These are phyloP conservation scores for Mallotus repandus DNA, from an alignment of 441 rosid species.

Conservation along the genomic window DNA sequence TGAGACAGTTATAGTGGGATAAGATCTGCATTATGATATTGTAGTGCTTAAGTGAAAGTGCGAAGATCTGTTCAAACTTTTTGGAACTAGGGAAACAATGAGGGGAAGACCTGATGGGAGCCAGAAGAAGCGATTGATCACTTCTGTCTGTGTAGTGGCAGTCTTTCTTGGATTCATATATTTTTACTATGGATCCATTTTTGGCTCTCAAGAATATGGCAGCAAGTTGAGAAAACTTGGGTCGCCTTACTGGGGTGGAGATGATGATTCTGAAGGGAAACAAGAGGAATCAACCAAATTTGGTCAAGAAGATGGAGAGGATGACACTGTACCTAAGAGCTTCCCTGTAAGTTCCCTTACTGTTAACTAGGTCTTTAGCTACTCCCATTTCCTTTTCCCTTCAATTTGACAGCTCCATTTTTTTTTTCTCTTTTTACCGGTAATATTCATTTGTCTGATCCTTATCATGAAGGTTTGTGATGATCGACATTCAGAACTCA, in stretches of 20 bases:
- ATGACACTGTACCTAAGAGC: conserved; percentile 59
- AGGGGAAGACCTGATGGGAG: conserved; percentile 38
- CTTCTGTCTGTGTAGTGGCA: conserved; percentile 27
- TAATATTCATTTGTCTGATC: conserved; percentile 18
- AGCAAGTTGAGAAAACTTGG: conserved; percentile 80
- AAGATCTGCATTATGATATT: conserved; percentile 36
- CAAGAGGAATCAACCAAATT: conserved; percentile 54
- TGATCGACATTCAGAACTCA: conserved; percentile 88
- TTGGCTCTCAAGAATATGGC: conserved; percentile 81
- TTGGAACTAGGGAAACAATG: conserved; percentile 20
- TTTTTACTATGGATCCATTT: conserved; percentile 49
- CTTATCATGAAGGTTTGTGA: conserved; percentile 74
- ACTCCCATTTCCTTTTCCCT: not conserved
- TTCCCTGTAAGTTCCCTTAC: conserved; percentile 64
- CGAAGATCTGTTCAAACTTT: conserved; percentile 19
- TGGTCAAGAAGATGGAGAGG: conserved; percentile 51
- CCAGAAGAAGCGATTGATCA: conserved; percentile 34
- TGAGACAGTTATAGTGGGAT: conserved; percentile 15
- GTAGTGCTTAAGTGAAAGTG: conserved; percentile 15
- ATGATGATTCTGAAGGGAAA: conserved; percentile 57
- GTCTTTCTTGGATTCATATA: conserved; percentile 34
- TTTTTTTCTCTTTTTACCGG: not conserved
- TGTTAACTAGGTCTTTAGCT: not conserved
- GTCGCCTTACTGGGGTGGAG: conserved; percentile 87
- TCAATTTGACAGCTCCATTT: not conserved